A percentile compares a stretch with the other conserved stretches of the same genome.
phyloP scores from a whole-genome alignment of 768 basidiomycete genomes.

The Amanita thiersii region DNA sequence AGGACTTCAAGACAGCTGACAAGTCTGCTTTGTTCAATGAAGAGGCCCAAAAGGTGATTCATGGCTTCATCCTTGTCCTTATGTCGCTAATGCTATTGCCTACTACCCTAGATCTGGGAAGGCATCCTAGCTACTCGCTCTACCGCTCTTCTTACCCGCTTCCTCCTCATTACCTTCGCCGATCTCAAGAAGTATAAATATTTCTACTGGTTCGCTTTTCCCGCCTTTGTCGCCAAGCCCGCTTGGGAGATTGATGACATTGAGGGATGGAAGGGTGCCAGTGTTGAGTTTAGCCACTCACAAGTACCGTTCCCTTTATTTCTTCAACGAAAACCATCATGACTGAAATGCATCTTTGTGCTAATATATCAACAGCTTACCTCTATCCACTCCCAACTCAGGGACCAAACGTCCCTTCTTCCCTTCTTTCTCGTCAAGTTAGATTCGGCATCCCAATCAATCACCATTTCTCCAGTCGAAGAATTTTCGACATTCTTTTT shows the following conservation, averaged over 20 bases:
- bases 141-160: conserved; percentile 55
- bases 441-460: conserved; percentile 16
- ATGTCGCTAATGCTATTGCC: not conserved
- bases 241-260: conserved; percentile 73
- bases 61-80: not conserved
- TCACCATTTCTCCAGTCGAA: conserved; percentile 45
- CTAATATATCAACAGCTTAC: conserved; percentile 46
- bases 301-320: conserved; percentile 23
- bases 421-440: conserved; percentile 59
- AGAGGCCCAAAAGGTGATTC: conserved; percentile 56
- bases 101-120: conserved; percentile 55
- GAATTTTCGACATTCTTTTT: conserved; percentile 53
- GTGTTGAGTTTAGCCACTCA: conserved; percentile 31
- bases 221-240: conserved; percentile 84
- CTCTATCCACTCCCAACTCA: conserved; percentile 43
- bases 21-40: conserved; percentile 83
- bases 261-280: conserved; percentile 46
- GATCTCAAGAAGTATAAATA: conserved; percentile 98
- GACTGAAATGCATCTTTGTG: not conserved
- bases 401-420: conserved; percentile 22
- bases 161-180: conserved; percentile 88
- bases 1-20: conserved; percentile 86
- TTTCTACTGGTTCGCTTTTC: conserved; percentile 98
- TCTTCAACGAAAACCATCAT: conserved; percentile 1
- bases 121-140: conserved; percentile 44